phyloP scores from a whole-genome alignment of 305 asterid species.

The Plantago coronopus region DNA sequence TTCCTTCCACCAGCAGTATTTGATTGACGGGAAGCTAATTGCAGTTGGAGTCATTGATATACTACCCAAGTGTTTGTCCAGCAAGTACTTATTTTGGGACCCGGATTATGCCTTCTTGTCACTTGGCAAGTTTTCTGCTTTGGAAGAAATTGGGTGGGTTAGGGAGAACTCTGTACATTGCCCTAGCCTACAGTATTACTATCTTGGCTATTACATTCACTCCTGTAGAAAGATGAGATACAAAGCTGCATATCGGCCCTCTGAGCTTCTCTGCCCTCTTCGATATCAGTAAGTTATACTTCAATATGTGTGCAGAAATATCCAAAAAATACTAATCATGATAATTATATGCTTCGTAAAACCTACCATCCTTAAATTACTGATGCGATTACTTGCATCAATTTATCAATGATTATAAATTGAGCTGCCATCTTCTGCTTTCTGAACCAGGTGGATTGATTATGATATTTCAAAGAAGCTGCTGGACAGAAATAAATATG shows the following conservation, averaged over 20 bases:
- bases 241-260: constrained; percentile 87
- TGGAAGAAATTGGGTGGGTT: constrained; percentile 81
- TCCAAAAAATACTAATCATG: no score
- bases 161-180: constrained; percentile 63
- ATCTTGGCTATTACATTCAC: constrained; percentile 97
- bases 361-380: no score
- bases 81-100: constrained; percentile 98
- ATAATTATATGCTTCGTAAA: no score
- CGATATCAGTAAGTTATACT: constrained; percentile 71
- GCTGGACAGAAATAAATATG: constrained; percentile 67
- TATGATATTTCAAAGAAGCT: constrained; percentile 68
- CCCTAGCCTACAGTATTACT: constrained; percentile 86
- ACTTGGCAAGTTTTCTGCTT: constrained; percentile 90
- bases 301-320: constrained; percentile 11
- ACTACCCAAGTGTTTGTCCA: constrained; percentile 88
- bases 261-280: constrained; percentile 97
- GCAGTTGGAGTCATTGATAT: constrained; percentile 96
- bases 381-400: no score
- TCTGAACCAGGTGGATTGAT: constrained; percentile 68
- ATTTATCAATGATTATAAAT: background rate
- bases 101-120: constrained; percentile 86
- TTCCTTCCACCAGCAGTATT: constrained; percentile 96
- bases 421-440: background rate
- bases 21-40: constrained; percentile 79
- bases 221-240: constrained; percentile 96